Base-by-base conservation (phyloP, 495 filamentous ascomycete species). In the Tuber aestivum region DNA sequence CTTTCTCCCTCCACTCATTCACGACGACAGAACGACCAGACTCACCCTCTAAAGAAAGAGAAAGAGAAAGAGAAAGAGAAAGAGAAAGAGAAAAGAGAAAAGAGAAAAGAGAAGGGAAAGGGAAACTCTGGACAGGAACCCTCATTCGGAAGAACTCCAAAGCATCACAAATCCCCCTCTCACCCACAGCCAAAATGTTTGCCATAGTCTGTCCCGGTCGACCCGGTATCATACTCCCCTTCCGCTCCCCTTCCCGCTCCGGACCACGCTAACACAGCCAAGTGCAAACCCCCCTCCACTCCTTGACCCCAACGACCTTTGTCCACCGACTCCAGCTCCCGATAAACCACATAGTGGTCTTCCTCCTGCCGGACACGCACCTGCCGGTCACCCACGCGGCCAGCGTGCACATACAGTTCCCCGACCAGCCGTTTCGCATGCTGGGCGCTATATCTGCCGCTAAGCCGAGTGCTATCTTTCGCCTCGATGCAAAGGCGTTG, bases 401-500 rank as follows among this genome's bases (percentile, higher is more conserved):
- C 12, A 93, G 93, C 32, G 94, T 99, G 75, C 97, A 97, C 85
- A 86, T 96, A 56, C 89, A 93, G 76, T 86, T 92, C 65, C 89
- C 92, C 1, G 84, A 85, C 8, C 72, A 83, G 6, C 85, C 87
- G 8, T 95, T 95, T 86, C 89, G 87, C 50, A 91, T 98, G 82
- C 88, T 98, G 7, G 95, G 95, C 74, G 95, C 92, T 42, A 89
- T 99, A 48, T 94, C 92, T 0, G 89, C 91, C 41, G 93, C 94
- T 65, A 97, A 97, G 82, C 93, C 94, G 76, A 94, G 91, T 71
- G 92, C 94, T 18, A 91, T 99, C 56, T 97, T 97, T 85, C 70
- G 82, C 2, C 61, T 83, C 4, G 69, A 72, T 0, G 77, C 71
- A 1, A 56, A 74, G 50, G 50, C 9, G 9, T 38, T 70, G 69